These are phyloP conservation scores for Aspergillus viridinutans DNA, from an alignment of 2,329 filamentous ascomycete genomes.

Conservation along the genomic window DNA sequence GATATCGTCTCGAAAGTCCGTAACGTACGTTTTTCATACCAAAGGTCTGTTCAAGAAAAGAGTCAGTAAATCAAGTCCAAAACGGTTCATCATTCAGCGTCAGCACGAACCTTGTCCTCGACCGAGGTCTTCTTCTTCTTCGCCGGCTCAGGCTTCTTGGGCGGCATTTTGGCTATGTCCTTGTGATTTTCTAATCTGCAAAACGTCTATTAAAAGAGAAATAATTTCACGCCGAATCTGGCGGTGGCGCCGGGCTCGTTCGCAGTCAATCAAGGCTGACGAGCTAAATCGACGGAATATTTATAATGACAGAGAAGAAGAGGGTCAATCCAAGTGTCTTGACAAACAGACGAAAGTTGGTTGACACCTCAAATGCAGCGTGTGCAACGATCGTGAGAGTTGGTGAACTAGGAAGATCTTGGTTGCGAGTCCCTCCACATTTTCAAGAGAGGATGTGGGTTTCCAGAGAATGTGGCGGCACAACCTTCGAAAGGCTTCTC, in stretches of 20 bases:
- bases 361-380: background rate
- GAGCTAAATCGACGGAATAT: slow-evolving; percentile 1
- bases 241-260: slow-evolving; percentile 4
- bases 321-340: slow-evolving; percentile 11
- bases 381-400: background rate
- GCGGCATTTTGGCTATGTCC: slow-evolving; percentile 42
- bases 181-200: slow-evolving; percentile 2
- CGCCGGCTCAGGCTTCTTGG: slow-evolving; percentile 43
- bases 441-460: slow-evolving; percentile 25
- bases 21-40: slow-evolving; percentile 86
- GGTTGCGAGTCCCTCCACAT: slow-evolving; percentile 22
- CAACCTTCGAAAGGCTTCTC: slow-evolving; percentile 14
- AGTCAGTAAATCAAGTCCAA: slow-evolving; percentile 14
- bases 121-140: slow-evolving; percentile 54
- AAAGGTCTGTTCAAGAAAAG: slow-evolving; percentile 60
- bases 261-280: background rate
- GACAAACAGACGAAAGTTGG: background rate
- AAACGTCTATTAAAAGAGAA: slow-evolving; percentile 8
- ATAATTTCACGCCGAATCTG: slow-evolving; percentile 14
- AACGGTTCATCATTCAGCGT: slow-evolving; percentile 4
- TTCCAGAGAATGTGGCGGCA: slow-evolving; percentile 19
- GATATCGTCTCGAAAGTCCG: background rate
- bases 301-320: slow-evolving; percentile 3
- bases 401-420: background rate
- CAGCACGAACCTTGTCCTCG: slow-evolving; percentile 66